These are phyloP conservation scores for Dactylis glomerata DNA, from an alignment of 176 grass and related monocot genomes.

Conservation along the genomic window DNA sequence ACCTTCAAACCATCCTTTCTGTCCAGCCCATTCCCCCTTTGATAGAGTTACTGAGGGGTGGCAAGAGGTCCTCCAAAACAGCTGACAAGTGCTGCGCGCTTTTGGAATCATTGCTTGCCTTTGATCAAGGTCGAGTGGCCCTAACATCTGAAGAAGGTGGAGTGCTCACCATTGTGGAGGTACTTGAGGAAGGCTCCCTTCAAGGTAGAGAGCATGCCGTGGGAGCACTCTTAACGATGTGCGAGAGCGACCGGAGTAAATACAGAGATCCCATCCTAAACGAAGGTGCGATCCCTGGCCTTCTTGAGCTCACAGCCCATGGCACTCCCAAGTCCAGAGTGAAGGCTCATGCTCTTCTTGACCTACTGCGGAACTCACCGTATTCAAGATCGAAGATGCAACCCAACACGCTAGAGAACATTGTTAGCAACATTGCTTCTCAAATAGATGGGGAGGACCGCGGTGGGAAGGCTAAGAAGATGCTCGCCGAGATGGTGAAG, in stretches of 20 bases:
- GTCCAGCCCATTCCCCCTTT: slow-evolving; percentile 59
- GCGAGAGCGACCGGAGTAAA: slow-evolving; percentile 62
- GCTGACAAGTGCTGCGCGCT: slow-evolving; percentile 84
- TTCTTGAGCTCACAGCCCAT: slow-evolving; percentile 83
- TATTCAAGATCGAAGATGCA: slow-evolving; percentile 50
- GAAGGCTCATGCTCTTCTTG: slow-evolving; percentile 69
- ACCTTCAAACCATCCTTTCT: slow-evolving; percentile 57
- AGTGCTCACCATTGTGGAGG: slow-evolving; percentile 76
- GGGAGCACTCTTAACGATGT: slow-evolving; percentile 69
- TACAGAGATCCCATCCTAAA: slow-evolving; percentile 75
- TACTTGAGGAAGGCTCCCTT: slow-evolving; percentile 85
- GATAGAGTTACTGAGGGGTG: slow-evolving; percentile 51
- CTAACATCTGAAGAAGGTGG: slow-evolving; percentile 64
- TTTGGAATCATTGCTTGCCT: slow-evolving; percentile 68
- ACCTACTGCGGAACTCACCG: slow-evolving; percentile 60
- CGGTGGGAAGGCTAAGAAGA: slow-evolving; percentile 75
- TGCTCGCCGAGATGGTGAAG: slow-evolving; percentile 93
- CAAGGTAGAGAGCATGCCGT: slow-evolving; percentile 75
- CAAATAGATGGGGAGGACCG: slow-evolving; percentile 75
- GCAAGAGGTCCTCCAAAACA: slow-evolving; percentile 75
- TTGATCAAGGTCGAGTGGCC: slow-evolving; percentile 55
- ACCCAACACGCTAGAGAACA: slow-evolving; percentile 69
- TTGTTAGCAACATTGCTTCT: slow-evolving; percentile 80
- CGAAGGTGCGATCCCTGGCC: slow-evolving; percentile 82
- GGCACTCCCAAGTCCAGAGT: slow-evolving; percentile 67